Evolutionary conservation across 2,329 filamentous ascomycete species (phyloP).

Genomic region (Coniochaeta ligniaria): DNA sequence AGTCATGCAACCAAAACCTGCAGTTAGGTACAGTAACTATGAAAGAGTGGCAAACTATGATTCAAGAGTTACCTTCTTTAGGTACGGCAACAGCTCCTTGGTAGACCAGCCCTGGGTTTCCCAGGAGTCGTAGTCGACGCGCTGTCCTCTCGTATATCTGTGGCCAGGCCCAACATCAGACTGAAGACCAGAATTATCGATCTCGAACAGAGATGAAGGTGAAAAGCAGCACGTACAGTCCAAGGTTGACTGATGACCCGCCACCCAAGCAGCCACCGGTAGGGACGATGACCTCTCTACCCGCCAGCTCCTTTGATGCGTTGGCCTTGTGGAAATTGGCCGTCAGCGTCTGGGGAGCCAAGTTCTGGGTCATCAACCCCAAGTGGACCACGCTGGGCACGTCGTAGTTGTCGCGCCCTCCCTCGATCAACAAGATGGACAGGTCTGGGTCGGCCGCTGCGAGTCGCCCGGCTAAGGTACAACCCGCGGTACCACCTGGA

Average conservation of each 20-base stretch:
- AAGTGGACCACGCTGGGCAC: conserved; percentile 42
- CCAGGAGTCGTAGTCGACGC: conserved; percentile 20
- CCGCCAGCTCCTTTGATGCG: conserved; percentile 33
- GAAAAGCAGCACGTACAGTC: conserved; percentile 23
- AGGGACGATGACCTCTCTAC: conserved; percentile 30
- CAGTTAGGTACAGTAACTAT: not conserved
- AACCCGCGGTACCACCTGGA: conserved; percentile 38
- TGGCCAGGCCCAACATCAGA: not conserved
- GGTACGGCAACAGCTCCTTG: conserved; percentile 33
- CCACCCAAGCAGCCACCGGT: conserved; percentile 42
- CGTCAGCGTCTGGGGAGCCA: conserved; percentile 36
- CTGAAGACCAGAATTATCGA: not conserved
- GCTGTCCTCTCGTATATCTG: conserved; percentile 18
- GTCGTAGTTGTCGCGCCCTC: conserved; percentile 44
- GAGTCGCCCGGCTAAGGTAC: conserved; percentile 41
- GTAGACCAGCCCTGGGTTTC: conserved; percentile 16
- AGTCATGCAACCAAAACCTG: not conserved
- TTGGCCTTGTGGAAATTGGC: conserved; percentile 41
- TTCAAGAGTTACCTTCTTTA: conserved; percentile 30
- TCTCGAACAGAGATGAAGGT: no score
- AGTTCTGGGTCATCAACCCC: conserved; percentile 37
- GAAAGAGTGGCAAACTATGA: no score
- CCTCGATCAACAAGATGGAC: conserved; percentile 45
- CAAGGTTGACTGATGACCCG: conserved; percentile 39
- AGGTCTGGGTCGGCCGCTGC: conserved; percentile 41